These are phyloP conservation scores for Pholiota adiposa DNA, from an alignment of 1,284 basidiomycete species.

Conservation along the genomic window DNA sequence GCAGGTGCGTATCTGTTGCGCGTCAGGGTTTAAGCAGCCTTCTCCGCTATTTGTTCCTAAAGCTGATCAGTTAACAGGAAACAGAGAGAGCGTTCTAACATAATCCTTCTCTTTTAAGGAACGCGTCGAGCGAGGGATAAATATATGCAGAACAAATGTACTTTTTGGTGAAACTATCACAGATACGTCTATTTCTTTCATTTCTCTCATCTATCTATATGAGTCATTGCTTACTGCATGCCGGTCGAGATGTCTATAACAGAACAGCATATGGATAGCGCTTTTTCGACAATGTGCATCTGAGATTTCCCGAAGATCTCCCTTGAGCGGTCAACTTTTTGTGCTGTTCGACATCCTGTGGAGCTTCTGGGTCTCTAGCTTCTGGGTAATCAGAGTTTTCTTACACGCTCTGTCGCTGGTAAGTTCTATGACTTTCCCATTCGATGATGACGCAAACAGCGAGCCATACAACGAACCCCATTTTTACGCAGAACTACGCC, in stretches of 20 bases:
- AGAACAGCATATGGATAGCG: neutral
- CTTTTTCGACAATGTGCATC: neutral
- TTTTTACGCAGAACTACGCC: conserved; percentile 4
- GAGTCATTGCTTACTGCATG: neutral
- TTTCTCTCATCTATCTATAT: conserved; percentile 1
- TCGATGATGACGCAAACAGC: neutral
- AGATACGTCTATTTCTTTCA: neutral
- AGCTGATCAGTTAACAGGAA: neutral
- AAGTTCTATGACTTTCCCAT: neutral
- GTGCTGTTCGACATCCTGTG: neutral
- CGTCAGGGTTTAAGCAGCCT: neutral
- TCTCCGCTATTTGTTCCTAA: neutral
- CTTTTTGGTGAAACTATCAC: neutral
- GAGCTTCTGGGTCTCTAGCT: neutral
- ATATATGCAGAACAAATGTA: neutral
- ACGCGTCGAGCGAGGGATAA: neutral
- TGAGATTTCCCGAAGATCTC: neutral
- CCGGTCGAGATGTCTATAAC: neutral
- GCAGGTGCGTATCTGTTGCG: neutral
- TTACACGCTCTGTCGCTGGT: neutral
- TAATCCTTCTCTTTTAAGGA: neutral
- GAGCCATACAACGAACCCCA: neutral
- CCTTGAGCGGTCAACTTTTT: neutral
- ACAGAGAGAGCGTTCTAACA: neutral
- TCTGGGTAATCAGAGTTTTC: neutral